phyloP scores from a whole-genome alignment of 805 yeast genomes.

The Lipomyces sp. region DNA sequence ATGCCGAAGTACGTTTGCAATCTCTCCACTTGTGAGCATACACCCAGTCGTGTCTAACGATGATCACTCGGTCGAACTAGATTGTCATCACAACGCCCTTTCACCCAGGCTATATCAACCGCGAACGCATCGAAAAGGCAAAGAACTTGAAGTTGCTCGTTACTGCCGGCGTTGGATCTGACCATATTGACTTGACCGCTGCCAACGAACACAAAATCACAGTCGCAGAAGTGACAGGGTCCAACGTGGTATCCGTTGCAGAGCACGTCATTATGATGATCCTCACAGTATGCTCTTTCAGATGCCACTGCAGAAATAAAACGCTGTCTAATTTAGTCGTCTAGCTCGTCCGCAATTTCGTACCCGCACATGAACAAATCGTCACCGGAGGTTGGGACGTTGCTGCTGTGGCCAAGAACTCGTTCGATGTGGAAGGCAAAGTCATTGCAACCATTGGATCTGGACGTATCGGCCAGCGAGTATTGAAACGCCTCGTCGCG shows the following conservation, averaged over 20 bases:
- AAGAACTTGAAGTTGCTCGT: slow-evolving; percentile 65
- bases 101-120: slow-evolving; percentile 73
- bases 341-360: slow-evolving; percentile 65
- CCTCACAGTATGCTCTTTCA: slow-evolving; percentile 39
- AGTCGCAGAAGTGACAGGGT: slow-evolving; percentile 78
- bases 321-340: not conserved
- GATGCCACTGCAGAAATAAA: not conserved
- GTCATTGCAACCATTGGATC: slow-evolving; percentile 78
- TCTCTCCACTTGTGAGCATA: no score
- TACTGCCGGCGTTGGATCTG: slow-evolving; percentile 85
- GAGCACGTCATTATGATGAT: slow-evolving; percentile 78
- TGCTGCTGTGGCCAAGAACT: slow-evolving; percentile 69
- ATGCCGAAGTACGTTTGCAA: slow-evolving; percentile 51
- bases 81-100: slow-evolving; percentile 77
- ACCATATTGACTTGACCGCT: slow-evolving; percentile 70
- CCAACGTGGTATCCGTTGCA: slow-evolving; percentile 76
- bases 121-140: slow-evolving; percentile 64
- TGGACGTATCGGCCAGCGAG: slow-evolving; percentile 77
- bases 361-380: slow-evolving; percentile 73
- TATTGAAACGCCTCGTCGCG: slow-evolving; percentile 65
- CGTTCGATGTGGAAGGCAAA: slow-evolving; percentile 72
- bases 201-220: slow-evolving; percentile 61
- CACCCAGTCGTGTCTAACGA: no score
- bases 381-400: slow-evolving; percentile 66
- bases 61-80: not conserved